Evolutionary conservation across 768 basidiomycete species (phyloP).

Genomic region (Clathrus columnatus): DNA sequence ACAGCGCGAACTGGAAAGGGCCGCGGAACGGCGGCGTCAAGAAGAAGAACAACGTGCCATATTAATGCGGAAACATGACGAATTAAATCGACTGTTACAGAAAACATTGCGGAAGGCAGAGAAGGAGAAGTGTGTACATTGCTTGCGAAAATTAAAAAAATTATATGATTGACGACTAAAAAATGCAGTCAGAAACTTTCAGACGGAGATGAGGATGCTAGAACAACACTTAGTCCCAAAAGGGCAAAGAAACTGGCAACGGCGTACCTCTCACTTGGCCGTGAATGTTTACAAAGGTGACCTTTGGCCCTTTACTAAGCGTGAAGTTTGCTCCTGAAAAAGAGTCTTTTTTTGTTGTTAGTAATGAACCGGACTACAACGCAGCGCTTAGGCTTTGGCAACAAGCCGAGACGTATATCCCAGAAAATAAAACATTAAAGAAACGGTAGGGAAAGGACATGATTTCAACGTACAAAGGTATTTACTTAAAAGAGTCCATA

Average conservation of each 20-base stretch:
- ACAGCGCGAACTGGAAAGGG: constrained; percentile 23
- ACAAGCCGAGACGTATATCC: constrained; percentile 74
- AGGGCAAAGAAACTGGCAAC: constrained; percentile 77
- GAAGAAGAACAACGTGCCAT: constrained; percentile 40
- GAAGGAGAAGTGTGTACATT: constrained; percentile 53
- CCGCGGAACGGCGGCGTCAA: constrained; percentile 30
- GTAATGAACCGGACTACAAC: constrained; percentile 11
- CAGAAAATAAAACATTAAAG: constrained; percentile 78
- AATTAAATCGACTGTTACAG: constrained; percentile 61
- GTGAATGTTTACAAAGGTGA: constrained; percentile 74
- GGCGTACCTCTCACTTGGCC: constrained; percentile 76
- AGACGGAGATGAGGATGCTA: constrained; percentile 33
- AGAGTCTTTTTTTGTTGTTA: constrained; percentile 31
- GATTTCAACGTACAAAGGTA: not conserved
- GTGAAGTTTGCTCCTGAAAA: not conserved
- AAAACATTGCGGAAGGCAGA: constrained; percentile 59
- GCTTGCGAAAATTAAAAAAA: not conserved
- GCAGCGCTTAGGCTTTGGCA: constrained; percentile 74
- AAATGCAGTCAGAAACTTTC: not conserved
- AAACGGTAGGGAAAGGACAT: constrained; percentile 65
- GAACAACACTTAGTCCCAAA: constrained; percentile 49
- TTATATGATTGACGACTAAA: not conserved
- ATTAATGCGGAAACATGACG: constrained; percentile 53
- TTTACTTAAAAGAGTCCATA: constrained; percentile 18
- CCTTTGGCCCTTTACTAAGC: constrained; percentile 18